Percentiles rank a stretch among this genome's conserved stretches.
These are phyloP conservation scores for Fraxinus paxiana DNA, from an alignment of 305 asterid genomes.

Conservation along the genomic window DNA sequence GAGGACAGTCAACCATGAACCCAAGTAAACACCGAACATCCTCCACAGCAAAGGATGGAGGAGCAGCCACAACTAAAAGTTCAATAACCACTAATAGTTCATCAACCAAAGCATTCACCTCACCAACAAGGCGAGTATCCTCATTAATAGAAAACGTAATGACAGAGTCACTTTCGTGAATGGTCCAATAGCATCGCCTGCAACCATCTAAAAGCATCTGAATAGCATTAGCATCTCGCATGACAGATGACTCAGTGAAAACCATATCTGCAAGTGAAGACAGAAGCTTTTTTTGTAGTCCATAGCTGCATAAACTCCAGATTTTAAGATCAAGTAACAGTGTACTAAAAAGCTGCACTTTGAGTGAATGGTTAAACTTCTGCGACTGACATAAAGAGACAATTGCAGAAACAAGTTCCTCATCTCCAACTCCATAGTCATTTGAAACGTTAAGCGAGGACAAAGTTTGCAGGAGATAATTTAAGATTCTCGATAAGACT, in stretches of 20 bases:
- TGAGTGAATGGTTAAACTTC: slow-evolving; percentile 68
- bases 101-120: slow-evolving; percentile 94
- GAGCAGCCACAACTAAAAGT: slow-evolving; percentile 84
- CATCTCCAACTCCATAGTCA: slow-evolving; percentile 64
- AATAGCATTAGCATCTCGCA: slow-evolving; percentile 97
- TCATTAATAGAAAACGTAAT: slow-evolving; percentile 58
- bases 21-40: slow-evolving; percentile 90
- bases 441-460: slow-evolving; percentile 60
- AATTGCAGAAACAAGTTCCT: slow-evolving; percentile 89
- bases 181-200: slow-evolving; percentile 91
- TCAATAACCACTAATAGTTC: slow-evolving; percentile 95
- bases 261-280: slow-evolving; percentile 99
- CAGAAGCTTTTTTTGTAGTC: slow-evolving; percentile 87
- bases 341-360: slow-evolving; percentile 90
- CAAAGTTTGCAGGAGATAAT: slow-evolving; percentile 77
- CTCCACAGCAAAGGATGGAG: slow-evolving; percentile 67
- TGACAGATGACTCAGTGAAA: slow-evolving; percentile 80
- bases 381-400: slow-evolving; percentile 88
- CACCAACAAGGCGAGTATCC: slow-evolving; percentile 76
- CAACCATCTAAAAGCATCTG: slow-evolving; percentile 98
- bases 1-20: slow-evolving; percentile 96
- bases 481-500: slow-evolving; percentile 78
- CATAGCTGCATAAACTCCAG: slow-evolving; percentile 98
- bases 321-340: slow-evolving; percentile 84
- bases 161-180: slow-evolving; percentile 75